A percentile compares a stretch with the other conserved stretches of the same genome.
phyloP scores from a whole-genome alignment of 2,329 filamentous ascomycete genomes.

The Pseudogymnoascus sp. region DNA sequence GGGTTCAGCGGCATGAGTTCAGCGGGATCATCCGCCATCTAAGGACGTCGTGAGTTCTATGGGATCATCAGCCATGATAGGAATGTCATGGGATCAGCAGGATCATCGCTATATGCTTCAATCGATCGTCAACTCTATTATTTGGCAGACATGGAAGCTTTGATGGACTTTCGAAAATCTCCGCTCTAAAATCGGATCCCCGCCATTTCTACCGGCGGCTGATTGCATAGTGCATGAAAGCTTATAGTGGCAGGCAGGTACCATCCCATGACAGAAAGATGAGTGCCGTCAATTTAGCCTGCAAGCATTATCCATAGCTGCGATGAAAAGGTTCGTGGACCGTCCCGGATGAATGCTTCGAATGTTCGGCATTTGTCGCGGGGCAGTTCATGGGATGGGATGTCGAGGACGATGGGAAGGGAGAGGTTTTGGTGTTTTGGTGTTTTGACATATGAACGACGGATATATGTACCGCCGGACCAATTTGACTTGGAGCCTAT shows the following conservation, averaged over 20 bases:
- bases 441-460: background rate
- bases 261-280: background rate
- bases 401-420: too few relatives aligned
- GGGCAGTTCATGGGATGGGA: background rate
- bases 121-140: slow-evolving; percentile 3
- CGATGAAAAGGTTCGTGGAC: background rate
- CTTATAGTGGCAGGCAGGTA: background rate
- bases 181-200: background rate
- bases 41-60: background rate
- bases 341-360: background rate
- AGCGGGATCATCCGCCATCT: background rate
- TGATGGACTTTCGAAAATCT: background rate
- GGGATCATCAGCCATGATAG: background rate
- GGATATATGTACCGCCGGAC: background rate
- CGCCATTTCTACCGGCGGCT: slow-evolving; percentile 4
- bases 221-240: background rate
- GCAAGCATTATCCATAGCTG: background rate
- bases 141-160: background rate
- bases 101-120: background rate
- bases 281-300: background rate
- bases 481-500: background rate
- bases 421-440: background rate
- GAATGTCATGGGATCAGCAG: too few relatives aligned
- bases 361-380: slow-evolving; percentile 1
- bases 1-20: background rate